Evolutionary conservation across 2,329 filamentous ascomycete genomes (phyloP), one percentile per base, ranked within the genome.

Genomic region (Aspergillus clavatus): DNA sequence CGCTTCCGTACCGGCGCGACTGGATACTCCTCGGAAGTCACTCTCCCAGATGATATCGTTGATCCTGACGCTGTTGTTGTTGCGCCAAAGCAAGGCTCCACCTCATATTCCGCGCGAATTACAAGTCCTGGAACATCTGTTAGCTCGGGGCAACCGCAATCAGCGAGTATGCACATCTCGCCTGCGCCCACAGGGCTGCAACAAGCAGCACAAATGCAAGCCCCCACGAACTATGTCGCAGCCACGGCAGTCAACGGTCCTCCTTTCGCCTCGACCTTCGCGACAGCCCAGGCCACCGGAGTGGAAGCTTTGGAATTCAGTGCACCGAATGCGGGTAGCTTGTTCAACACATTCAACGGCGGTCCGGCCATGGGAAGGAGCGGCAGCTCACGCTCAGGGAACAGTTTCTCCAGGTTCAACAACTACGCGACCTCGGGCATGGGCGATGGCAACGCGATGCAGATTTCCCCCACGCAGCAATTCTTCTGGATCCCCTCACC

Each of bases 1-100:
- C 45, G 33, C 5, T 54, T 48, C 19, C 43, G 51, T 5, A 26
- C 24, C 11, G 23, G 23, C 11, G 4, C n/a, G 12, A 24, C 8
- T 4, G 23, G 23, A 5, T 24, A 24, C 8, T 24, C 23, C 8
- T 24, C 23, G n/a, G n/a, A n/a, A n/a, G n/a, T n/a, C n/a, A n/a
- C n/a, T 24, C 23, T 24, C 5, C 23, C 23, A 4, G 16, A 21
- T 35, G 31, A 8, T 6, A 16, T 19, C 1, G 2, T 10, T 4
- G 31, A 18, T 3, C 14, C n/a, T n/a, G n/a, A 6, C 6, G 10
- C 16, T 2, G 6, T 3, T 21, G 31, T 19, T 12, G 3, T 5
- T 35, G 16, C 18, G 31, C 31, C 8, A 6, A 35, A 16, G 16
- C 31, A 18, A 1, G 18, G 10, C 5, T 33, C 29, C 7, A 10